A percentile compares a stretch with the other conserved stretches of the same genome.
phyloP scores from a whole-genome alignment of 345 rosid species.

The Hypericum androsaemum region DNA sequence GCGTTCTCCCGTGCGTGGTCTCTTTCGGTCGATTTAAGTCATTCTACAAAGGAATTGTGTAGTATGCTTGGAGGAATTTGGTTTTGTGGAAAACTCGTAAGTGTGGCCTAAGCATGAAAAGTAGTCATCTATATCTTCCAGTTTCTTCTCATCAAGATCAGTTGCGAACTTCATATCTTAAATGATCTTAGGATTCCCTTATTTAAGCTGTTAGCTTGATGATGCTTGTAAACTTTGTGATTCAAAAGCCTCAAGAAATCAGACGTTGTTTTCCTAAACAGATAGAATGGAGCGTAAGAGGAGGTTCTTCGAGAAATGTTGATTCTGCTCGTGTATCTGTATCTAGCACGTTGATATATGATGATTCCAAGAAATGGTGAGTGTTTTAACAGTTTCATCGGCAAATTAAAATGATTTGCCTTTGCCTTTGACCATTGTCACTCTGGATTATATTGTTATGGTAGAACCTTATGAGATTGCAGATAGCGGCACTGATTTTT shows the following conservation, averaged over 20 bases:
- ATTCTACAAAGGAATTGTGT: too few species aligned
- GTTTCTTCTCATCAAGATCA: too few species aligned
- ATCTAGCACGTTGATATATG: slow-evolving; percentile 62
- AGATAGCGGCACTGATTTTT: background rate
- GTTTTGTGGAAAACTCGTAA: too few species aligned
- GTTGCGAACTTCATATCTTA: too few species aligned
- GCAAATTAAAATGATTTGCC: background rate
- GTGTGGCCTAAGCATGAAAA: too few species aligned
- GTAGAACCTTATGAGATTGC: background rate
- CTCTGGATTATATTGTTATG: background rate
- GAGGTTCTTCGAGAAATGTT: slow-evolving; percentile 76
- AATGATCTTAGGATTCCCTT: too few species aligned
- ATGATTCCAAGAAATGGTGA: slow-evolving; percentile 74
- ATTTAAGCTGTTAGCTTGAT: too few species aligned
- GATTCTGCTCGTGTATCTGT: slow-evolving; percentile 90
- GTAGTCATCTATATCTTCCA: too few species aligned
- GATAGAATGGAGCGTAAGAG: slow-evolving; percentile 88
- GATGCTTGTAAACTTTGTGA: too few species aligned
- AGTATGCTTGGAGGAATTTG: too few species aligned
- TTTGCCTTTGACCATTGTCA: background rate
- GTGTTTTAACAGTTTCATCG: slow-evolving; percentile 13
- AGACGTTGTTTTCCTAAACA: slow-evolving; percentile 16
- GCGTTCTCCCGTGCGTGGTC: too few species aligned
- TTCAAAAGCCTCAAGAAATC: background rate
- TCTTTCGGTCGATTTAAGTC: too few species aligned